Evolutionary conservation across 495 filamentous ascomycete species (phyloP), one percentile per base, ranked within the genome.

Genomic region (Talaromyces trachyspermus): DNA sequence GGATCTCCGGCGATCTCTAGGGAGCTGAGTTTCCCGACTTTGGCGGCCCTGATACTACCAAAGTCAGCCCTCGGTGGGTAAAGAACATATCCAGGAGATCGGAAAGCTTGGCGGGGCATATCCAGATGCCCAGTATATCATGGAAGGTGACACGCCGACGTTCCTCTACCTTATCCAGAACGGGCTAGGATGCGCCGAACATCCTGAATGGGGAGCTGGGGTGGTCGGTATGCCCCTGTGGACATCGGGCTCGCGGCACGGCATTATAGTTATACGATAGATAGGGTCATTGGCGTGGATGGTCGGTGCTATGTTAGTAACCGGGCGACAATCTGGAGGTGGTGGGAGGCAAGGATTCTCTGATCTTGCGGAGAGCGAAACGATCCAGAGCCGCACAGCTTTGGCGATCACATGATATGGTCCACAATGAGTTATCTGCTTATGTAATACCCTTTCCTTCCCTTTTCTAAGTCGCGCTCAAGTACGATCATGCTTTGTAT

Each of bases 301-400:
- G 65, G 63, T 4, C 51, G 53, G 27, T 57, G 33, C 6, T 57
- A 66, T 45, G 61, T 49, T 5, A 62, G 61, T 14, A 77, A 70
- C 49, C 66, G 69, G 18, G 71, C 72, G 0, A 72, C 71, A 2
- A 70, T 74, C 43, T 77, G 71, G 71, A 56, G 73, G 9, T 77
- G 70, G 73, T 43, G 70, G 11, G 58, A 65, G 44, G 69, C 68
- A n/a, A n/a, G n/a, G n/a, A n/a, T n/a, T n/a, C n/a, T n/a, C n/a
- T n/a, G n/a, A n/a, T n/a, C n/a, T n/a, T n/a, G n/a, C n/a, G n/a
- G n/a, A n/a, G n/a, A n/a, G n/a, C n/a, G n/a, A n/a, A n/a, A n/a
- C n/a, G n/a, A n/a, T n/a, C n/a, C n/a, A n/a, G n/a, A n/a, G n/a
- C n/a, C n/a, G n/a, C n/a, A n/a, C n/a, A n/a, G n/a, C n/a, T n/a